Conservation (phyloP, 768 basidiomycete genomes). For the Phanerochaete sordida region DNA sequence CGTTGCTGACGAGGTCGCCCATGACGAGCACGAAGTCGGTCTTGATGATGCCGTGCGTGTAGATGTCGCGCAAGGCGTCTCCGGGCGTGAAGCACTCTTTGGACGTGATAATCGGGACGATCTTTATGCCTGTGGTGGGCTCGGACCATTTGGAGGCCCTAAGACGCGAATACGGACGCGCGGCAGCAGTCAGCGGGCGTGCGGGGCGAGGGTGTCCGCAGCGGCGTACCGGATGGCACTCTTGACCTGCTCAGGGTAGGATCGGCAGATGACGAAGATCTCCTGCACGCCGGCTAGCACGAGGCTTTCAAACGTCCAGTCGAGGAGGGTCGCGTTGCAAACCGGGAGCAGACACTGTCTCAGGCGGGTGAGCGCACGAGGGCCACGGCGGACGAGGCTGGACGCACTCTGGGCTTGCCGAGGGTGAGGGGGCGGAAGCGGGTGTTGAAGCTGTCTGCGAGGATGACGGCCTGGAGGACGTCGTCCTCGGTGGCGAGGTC, state of each 20-base stretch:
- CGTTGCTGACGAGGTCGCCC: constrained; percentile 91
- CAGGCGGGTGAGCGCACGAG: not conserved
- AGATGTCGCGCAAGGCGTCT: constrained; percentile 92
- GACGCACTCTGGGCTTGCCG: constrained; percentile 78
- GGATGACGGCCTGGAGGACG: constrained; percentile 88
- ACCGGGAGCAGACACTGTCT: constrained; percentile 85
- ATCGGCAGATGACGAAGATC: constrained; percentile 92
- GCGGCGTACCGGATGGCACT: constrained; percentile 67
- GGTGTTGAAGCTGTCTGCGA: constrained; percentile 95
- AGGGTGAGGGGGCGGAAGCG: constrained; percentile 89
- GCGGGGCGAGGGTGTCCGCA: not conserved
- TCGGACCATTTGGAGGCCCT: constrained; percentile 87
- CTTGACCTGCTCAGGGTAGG: constrained; percentile 84
- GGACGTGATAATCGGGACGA: constrained; percentile 80
- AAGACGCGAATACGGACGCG: not conserved
- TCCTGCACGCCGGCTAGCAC: constrained; percentile 95
- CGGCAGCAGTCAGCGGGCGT: not conserved
- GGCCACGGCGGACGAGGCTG: not conserved
- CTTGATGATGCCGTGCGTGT: constrained; percentile 86
- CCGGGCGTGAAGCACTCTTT: constrained; percentile 87
- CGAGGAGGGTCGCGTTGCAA: constrained; percentile 89
- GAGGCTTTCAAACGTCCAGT: constrained; percentile 96
- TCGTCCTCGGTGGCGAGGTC: constrained; percentile 73
- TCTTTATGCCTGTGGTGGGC: constrained; percentile 73
- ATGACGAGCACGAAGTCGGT: constrained; percentile 89